phyloP scores from a whole-genome alignment of 2,329 filamentous ascomycete genomes.

The Epichloe baconii region DNA sequence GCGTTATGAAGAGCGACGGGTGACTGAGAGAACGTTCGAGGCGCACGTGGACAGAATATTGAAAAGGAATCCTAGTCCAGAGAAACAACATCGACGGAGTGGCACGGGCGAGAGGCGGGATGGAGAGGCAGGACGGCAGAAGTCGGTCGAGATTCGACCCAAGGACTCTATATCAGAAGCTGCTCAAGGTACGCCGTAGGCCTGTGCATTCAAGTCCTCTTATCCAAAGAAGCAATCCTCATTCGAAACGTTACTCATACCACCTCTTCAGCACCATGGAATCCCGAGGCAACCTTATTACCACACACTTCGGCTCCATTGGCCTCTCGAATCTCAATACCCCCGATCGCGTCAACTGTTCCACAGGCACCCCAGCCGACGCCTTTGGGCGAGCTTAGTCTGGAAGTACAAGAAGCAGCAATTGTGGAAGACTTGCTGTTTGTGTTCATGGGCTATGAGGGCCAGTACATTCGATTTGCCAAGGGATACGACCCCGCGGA shows the following conservation, averaged over 20 bases:
- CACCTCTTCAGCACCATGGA: slow-evolving; percentile 45
- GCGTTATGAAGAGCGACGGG: slow-evolving; percentile 37
- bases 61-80: slow-evolving; percentile 46
- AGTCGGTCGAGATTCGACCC: slow-evolving; percentile 29
- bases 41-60: slow-evolving; percentile 51
- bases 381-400: slow-evolving; percentile 56
- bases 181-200: slow-evolving; percentile 30
- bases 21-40: slow-evolving; percentile 41
- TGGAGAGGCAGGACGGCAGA: slow-evolving; percentile 27
- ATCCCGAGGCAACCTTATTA: slow-evolving; percentile 63
- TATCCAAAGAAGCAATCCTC: background rate
- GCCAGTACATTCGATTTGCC: slow-evolving; percentile 86
- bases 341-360: slow-evolving; percentile 65
- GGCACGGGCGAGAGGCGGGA: slow-evolving; percentile 24
- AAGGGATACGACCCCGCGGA: slow-evolving; percentile 70
- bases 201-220: background rate
- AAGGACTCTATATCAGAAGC: slow-evolving; percentile 34
- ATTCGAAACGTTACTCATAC: background rate
- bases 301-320: slow-evolving; percentile 57
- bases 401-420: slow-evolving; percentile 73
- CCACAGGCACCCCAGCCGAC: slow-evolving; percentile 56
- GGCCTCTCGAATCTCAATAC: slow-evolving; percentile 47
- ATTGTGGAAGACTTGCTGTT: slow-evolving; percentile 86
- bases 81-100: slow-evolving; percentile 34
- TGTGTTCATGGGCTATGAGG: slow-evolving; percentile 96